These are phyloP conservation scores for Podila verticillata DNA, from an alignment of 192 early-diverging fungal genomes.

Conservation along the genomic window DNA sequence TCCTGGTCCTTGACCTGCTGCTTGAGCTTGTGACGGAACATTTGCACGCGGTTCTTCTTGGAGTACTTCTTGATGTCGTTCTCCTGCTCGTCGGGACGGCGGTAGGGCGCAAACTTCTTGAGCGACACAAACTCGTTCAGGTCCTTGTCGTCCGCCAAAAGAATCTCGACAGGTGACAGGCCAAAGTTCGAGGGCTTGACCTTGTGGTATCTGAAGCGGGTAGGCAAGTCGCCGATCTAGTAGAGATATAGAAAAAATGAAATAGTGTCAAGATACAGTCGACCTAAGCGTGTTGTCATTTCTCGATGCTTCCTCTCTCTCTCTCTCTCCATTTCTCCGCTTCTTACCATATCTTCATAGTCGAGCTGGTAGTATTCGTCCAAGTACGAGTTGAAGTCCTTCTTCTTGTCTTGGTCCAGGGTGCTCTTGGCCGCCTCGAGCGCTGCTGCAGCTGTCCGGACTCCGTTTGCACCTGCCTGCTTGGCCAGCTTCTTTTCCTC, in stretches of 20 bases:
- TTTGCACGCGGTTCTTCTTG: slow-evolving; percentile 63
- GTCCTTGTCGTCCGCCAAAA: slow-evolving; percentile 88
- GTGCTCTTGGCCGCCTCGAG: slow-evolving; percentile 26
- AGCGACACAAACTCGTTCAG: slow-evolving; percentile 88
- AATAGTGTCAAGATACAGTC: background rate
- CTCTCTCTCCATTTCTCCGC: no score
- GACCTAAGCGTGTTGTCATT: no score
- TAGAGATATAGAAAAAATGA: slow-evolving; percentile 10
- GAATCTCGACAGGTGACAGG: slow-evolving; percentile 84
- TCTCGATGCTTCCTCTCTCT: no score
- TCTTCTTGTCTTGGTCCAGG: slow-evolving; percentile 48
- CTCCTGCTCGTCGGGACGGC: slow-evolving; percentile 40
- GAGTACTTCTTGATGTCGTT: slow-evolving; percentile 57
- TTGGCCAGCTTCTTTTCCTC: slow-evolving; percentile 45
- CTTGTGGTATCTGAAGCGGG: slow-evolving; percentile 93
- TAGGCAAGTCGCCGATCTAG: slow-evolving; percentile 79
- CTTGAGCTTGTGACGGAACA: slow-evolving; percentile 56
- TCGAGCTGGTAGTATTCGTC: slow-evolving; percentile 93
- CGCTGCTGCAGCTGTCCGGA: slow-evolving; percentile 22
- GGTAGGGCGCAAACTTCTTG: slow-evolving; percentile 88
- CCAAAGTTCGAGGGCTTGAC: slow-evolving; percentile 82
- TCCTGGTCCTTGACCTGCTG: slow-evolving; percentile 29
- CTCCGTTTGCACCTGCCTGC: slow-evolving; percentile 36
- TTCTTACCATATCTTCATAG: slow-evolving; percentile 87
- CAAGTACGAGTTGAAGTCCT: slow-evolving; percentile 74